Evolutionary conservation across 129 eudicot species (phyloP).

Genomic region (Chrysanthemum makinoi): DNA sequence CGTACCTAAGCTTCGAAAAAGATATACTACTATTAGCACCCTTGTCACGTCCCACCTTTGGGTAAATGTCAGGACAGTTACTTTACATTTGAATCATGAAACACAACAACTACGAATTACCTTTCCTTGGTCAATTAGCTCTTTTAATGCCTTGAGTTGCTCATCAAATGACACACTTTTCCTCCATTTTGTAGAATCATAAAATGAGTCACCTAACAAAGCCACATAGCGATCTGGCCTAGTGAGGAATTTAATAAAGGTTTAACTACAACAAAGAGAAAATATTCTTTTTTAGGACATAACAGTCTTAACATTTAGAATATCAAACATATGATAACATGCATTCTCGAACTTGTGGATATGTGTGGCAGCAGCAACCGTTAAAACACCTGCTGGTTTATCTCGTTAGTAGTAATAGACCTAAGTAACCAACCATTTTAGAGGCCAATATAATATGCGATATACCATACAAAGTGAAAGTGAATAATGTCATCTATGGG

Average conservation of each 20-base stretch:
- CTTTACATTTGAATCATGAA: too few relatives aligned
- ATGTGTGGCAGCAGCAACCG: slow-evolving; percentile 78
- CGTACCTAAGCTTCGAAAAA: slow-evolving; percentile 52
- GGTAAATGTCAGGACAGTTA: too few relatives aligned
- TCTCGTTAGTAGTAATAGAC: slow-evolving; percentile 67
- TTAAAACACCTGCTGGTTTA: slow-evolving; percentile 47
- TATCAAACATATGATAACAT: background rate
- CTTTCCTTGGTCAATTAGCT: too few relatives aligned
- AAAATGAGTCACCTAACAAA: slow-evolving; percentile 70
- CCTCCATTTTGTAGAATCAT: slow-evolving; percentile 82
- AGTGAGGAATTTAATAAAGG: background rate
- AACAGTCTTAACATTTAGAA: background rate
- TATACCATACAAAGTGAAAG: too few relatives aligned
- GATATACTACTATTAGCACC: background rate
- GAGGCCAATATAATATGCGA: slow-evolving; percentile 77
- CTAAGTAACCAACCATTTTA: slow-evolving; percentile 87
- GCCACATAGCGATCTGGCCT: slow-evolving; percentile 98
- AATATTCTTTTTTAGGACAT: background rate
- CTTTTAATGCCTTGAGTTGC: slow-evolving; percentile 82
- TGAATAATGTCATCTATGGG: too few relatives aligned
- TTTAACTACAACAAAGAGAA: background rate
- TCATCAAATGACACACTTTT: slow-evolving; percentile 67
- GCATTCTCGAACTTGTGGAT: background rate
- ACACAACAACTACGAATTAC: too few relatives aligned
- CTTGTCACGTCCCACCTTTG: too few relatives aligned